These are phyloP conservation scores for Blastobotrys capitulatus DNA, from an alignment of 1,139 yeast species.

Conservation along the genomic window DNA sequence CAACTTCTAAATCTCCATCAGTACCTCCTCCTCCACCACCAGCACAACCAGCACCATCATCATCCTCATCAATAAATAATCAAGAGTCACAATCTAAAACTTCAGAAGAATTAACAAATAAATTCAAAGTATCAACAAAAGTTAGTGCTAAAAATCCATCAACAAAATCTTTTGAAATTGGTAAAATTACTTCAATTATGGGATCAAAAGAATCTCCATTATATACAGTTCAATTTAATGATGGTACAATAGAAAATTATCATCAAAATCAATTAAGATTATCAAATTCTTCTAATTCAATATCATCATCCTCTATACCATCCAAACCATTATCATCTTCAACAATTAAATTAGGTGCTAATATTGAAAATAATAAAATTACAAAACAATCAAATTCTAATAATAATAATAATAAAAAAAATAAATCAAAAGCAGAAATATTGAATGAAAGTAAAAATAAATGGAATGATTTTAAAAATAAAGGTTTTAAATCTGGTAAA, in stretches of 20 bases:
- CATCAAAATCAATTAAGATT: constrained; percentile 19
- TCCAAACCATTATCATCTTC: too few species aligned
- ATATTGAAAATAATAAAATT: not conserved
- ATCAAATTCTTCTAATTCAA: not conserved
- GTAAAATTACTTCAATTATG: constrained; percentile 28
- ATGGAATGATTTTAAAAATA: constrained; percentile 33
- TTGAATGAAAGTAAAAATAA: constrained; percentile 28
- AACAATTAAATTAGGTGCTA: not conserved
- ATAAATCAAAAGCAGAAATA: constrained; percentile 15
- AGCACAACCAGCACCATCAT: too few species aligned
- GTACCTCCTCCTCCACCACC: too few species aligned
- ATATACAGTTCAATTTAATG: constrained; percentile 28
- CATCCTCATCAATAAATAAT: too few species aligned
- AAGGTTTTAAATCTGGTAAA: constrained; percentile 24
- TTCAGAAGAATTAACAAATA: too few species aligned
- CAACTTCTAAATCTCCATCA: too few species aligned
- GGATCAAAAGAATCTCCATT: constrained; percentile 27
- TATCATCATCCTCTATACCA: not conserved
- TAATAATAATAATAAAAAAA: not conserved
- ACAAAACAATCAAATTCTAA: not conserved
- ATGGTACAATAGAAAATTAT: constrained; percentile 27
- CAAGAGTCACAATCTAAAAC: too few species aligned
- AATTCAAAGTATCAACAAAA: not conserved
- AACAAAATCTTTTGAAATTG: constrained; percentile 11
- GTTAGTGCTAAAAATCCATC: not conserved